Evolutionary conservation across 495 filamentous ascomycete species (phyloP).

Genomic region (Talaromyces proteolyticus): DNA sequence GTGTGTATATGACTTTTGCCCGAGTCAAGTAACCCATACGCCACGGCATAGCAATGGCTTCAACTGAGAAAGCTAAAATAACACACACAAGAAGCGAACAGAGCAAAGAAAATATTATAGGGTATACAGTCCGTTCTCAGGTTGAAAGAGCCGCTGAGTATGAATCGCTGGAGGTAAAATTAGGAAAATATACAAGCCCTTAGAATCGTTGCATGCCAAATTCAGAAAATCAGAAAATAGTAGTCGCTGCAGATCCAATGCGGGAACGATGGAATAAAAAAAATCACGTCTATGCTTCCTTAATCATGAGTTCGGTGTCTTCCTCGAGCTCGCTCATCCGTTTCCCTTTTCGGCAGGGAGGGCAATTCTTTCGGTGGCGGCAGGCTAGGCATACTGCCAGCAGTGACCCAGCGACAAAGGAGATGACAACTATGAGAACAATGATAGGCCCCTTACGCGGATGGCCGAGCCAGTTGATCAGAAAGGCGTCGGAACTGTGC

Average conservation of each 20-base stretch:
- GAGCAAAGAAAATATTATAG: not conserved
- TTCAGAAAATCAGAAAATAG: no score
- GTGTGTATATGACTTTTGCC: no score
- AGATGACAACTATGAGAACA: not conserved
- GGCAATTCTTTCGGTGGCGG: not conserved
- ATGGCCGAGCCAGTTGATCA: constrained; percentile 3
- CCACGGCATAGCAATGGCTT: not conserved
- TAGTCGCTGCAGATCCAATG: no score
- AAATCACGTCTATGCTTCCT: not conserved
- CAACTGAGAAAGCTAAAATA: not conserved
- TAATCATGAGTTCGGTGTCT: not conserved
- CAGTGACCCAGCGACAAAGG: not conserved
- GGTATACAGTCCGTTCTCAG: not conserved
- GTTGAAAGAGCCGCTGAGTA: not conserved
- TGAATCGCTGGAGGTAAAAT: not conserved
- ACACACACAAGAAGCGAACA: not conserved
- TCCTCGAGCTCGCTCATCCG: not conserved
- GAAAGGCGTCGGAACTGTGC: constrained; percentile 34
- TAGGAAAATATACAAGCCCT: no score
- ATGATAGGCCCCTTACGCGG: not conserved
- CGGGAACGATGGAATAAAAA: not conserved
- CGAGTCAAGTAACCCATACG: no score
- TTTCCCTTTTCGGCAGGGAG: not conserved
- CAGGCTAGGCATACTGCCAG: not conserved
- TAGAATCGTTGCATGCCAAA: no score